phyloP scores from a whole-genome alignment of 495 filamentous ascomycete genomes.

The Penicillium desertorum region DNA sequence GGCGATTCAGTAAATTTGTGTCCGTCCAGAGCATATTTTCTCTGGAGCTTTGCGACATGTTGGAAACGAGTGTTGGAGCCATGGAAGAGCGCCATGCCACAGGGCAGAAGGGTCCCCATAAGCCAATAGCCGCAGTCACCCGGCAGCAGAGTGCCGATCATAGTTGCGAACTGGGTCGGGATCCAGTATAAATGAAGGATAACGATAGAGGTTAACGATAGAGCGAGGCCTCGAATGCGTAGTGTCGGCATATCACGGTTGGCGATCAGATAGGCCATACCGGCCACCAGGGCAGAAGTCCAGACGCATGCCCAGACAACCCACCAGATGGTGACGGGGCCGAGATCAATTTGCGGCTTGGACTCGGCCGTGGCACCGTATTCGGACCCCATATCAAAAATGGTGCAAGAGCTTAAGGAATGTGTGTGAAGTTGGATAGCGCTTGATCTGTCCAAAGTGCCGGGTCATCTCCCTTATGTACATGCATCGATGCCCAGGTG shows the following conservation, averaged over 20 bases:
- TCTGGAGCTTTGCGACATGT: slow-evolving; percentile 54
- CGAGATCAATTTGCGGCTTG: slow-evolving; percentile 25
- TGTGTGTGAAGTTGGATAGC: slow-evolving; percentile 35
- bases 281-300: slow-evolving; percentile 53
- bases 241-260: slow-evolving; percentile 58
- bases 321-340: slow-evolving; percentile 39
- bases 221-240: slow-evolving; percentile 60
- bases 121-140: slow-evolving; percentile 66
- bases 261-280: slow-evolving; percentile 53
- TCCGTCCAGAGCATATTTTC: slow-evolving; percentile 29
- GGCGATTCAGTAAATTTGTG: slow-evolving; percentile 3
- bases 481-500: neutral
- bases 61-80: slow-evolving; percentile 66
- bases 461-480: slow-evolving; percentile 8
- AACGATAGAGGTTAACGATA: slow-evolving; percentile 57
- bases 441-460: neutral
- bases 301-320: slow-evolving; percentile 43
- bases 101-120: slow-evolving; percentile 70
- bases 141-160: slow-evolving; percentile 57
- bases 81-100: slow-evolving; percentile 71
- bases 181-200: slow-evolving; percentile 66
- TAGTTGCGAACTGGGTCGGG: slow-evolving; percentile 58
- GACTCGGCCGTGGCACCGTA: slow-evolving; percentile 33
- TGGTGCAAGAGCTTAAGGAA: slow-evolving; percentile 26
- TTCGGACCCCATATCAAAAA: slow-evolving; percentile 37